Evolutionary conservation across 306 rosid species (phyloP).

Genomic region (Ormosia semicastrata): DNA sequence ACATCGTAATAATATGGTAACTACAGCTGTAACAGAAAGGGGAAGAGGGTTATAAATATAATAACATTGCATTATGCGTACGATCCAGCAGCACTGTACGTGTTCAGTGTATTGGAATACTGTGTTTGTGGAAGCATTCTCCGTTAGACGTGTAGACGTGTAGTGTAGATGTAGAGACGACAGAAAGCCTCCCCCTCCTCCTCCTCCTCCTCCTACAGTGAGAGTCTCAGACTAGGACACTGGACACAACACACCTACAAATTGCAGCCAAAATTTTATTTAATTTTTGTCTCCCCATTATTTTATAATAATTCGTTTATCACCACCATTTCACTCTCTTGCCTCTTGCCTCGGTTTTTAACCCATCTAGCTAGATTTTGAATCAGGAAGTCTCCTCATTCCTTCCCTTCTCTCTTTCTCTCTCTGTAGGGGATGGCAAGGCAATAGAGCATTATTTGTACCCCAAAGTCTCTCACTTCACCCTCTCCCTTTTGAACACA

Average conservation of each 20-base stretch:
- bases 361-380: constrained; percentile 56
- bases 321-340: constrained; percentile 22
- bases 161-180: not conserved
- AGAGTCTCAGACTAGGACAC: not conserved
- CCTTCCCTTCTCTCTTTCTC: constrained; percentile 32
- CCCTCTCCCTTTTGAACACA: not conserved
- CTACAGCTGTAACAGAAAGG: not conserved
- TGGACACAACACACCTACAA: constrained; percentile 19
- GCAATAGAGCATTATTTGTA: constrained; percentile 18
- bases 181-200: not conserved
- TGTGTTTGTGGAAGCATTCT: not conserved
- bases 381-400: constrained; percentile 57
- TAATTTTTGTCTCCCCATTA: constrained; percentile 1
- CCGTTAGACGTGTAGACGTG: not conserved
- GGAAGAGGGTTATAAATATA: too few relatives aligned
- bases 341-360: constrained; percentile 49
- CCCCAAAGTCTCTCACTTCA: not conserved
- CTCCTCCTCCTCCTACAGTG: not conserved
- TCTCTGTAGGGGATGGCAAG: not conserved
- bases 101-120: too few relatives aligned
- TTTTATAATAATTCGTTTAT: constrained; percentile 35
- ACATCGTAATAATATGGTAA: not conserved
- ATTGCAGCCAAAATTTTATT: not conserved
- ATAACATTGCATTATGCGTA: too few relatives aligned
- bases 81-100: too few relatives aligned